Conservation (phyloP, 1,284 basidiomycete genomes). For the Ustilago xerochloae region DNA sequence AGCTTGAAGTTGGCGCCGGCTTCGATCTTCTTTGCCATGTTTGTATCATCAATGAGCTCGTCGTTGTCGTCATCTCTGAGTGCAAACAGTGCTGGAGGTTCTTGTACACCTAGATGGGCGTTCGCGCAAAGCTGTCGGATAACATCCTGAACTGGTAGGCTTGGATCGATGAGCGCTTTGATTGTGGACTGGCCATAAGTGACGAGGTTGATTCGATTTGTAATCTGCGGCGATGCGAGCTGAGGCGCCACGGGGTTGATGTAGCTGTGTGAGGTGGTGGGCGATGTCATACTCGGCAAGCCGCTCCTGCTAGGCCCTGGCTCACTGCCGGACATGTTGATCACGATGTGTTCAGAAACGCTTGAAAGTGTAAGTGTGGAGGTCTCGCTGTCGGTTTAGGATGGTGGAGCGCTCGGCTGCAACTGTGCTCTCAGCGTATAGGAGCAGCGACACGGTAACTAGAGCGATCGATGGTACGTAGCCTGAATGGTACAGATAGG, state of each 20-base stretch:
- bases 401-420: neutral
- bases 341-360: neutral
- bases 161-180: slow-evolving; percentile 59
- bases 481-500: neutral
- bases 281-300: slow-evolving; percentile 5
- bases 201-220: slow-evolving; percentile 58
- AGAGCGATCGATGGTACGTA: neutral
- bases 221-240: slow-evolving; percentile 22
- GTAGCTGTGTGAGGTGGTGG: slow-evolving; percentile 13
- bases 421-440: neutral
- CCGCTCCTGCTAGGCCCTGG: slow-evolving; percentile 21
- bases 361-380: neutral
- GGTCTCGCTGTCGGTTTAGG: neutral
- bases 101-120: slow-evolving; percentile 79
- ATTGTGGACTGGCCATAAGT: slow-evolving; percentile 59
- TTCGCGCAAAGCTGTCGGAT: slow-evolving; percentile 68
- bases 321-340: slow-evolving; percentile 6
- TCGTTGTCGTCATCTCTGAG: slow-evolving; percentile 83
- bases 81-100: slow-evolving; percentile 82
- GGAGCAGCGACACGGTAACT: neutral
- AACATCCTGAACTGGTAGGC: slow-evolving; percentile 55
- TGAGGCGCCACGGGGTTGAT: slow-evolving; percentile 17
- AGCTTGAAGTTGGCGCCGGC: slow-evolving; percentile 70
- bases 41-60: slow-evolving; percentile 83
- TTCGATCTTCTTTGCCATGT: slow-evolving; percentile 62